Evolutionary conservation across 495 filamentous ascomycete species (phyloP).

Genomic region (Talaromyces liani): DNA sequence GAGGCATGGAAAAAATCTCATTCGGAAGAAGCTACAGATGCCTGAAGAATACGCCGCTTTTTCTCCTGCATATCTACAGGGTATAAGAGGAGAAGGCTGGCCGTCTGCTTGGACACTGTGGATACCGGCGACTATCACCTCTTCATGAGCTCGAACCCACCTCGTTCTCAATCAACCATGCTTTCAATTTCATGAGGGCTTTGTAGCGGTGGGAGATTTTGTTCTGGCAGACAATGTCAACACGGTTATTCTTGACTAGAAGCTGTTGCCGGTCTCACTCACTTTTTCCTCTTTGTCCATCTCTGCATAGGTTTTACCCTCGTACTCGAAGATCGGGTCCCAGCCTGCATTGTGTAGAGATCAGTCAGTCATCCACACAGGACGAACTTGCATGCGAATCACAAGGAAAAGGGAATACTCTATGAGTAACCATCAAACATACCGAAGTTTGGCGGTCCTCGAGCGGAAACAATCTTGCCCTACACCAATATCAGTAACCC

Average conservation of each 20-base stretch:
- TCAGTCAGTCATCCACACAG: not conserved
- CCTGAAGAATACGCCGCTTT: not conserved
- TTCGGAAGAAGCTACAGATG: not conserved
- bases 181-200: constrained; percentile 76
- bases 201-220: constrained; percentile 81
- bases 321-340: constrained; percentile 95
- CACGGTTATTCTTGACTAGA: not conserved
- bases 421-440: constrained; percentile 20
- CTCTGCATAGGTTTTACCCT: constrained; percentile 92
- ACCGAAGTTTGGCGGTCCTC: constrained; percentile 79
- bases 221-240: constrained; percentile 46
- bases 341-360: constrained; percentile 53
- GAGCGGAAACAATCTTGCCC: constrained; percentile 32
- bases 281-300: constrained; percentile 85
- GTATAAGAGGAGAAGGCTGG: not conserved
- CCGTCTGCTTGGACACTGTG: not conserved
- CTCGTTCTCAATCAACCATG: constrained; percentile 58
- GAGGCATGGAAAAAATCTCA: constrained; percentile 69
- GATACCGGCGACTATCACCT: not conserved
- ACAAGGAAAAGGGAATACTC: not conserved
- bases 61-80: not conserved
- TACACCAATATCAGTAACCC: constrained; percentile 18
- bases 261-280: not conserved
- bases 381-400: not conserved
- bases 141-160: not conserved